A percentile compares a stretch with the other conserved stretches of the same genome.
phyloP scores from a whole-genome alignment of 192 early-diverging fungal genomes.

The Backusella tuberculispora region DNA sequence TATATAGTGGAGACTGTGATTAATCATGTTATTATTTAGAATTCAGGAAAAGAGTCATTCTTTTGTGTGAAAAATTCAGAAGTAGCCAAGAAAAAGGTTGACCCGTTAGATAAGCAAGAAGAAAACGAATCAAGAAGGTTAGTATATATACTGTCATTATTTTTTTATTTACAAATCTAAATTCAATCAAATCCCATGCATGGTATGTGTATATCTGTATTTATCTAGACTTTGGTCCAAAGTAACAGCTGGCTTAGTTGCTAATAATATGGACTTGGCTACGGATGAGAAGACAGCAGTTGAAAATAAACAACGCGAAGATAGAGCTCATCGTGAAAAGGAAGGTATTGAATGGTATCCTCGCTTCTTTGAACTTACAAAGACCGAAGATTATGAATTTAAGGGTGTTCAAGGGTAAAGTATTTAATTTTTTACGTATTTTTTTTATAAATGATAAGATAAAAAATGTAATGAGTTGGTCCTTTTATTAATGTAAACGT shows the following conservation, averaged over 20 bases:
- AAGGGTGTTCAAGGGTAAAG: conserved; percentile 38
- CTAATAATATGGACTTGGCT: conserved; percentile 69
- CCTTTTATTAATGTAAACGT: background rate
- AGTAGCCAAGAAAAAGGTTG: background rate
- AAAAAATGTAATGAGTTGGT: background rate
- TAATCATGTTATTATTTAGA: background rate
- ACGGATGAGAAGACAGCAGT: conserved; percentile 71
- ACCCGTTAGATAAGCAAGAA: conserved; percentile 10
- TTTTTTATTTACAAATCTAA: background rate
- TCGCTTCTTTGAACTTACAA: conserved; percentile 63
- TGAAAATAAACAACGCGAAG: conserved; percentile 75
- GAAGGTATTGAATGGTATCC: conserved; percentile 59
- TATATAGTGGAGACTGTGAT: background rate
- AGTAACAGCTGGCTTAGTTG: conserved; percentile 70
- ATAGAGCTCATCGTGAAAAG: conserved; percentile 56
- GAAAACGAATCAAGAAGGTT: conserved; percentile 24
- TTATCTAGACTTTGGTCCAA: conserved; percentile 65
- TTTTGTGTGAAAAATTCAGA: background rate
- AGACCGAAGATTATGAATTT: conserved; percentile 45
- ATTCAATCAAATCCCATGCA: background rate
- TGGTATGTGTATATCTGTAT: background rate
- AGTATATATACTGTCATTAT: background rate
- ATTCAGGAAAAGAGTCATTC: background rate
- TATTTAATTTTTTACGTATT: background rate
- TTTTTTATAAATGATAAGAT: background rate